Evolutionary conservation across 352 stramenopile species (phyloP).

Genomic region (Phytopythium montanum): DNA sequence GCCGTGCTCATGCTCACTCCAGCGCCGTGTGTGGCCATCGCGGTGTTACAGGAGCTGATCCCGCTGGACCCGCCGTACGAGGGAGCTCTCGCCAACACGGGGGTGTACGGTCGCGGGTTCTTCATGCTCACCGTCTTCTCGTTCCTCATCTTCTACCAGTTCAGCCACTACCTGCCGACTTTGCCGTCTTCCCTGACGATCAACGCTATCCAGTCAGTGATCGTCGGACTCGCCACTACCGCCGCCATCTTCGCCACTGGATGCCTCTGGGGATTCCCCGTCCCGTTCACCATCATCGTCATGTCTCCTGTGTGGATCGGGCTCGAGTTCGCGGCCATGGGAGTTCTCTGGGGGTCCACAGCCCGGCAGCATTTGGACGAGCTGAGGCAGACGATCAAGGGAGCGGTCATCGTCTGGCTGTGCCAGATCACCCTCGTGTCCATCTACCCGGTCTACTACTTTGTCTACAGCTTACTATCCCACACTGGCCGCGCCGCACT

Average conservation of each 20-base stretch:
- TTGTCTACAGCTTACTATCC: conserved; percentile 12
- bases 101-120: conserved; percentile 13
- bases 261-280: conserved; percentile 6
- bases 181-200: conserved; percentile 8
- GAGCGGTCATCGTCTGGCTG: conserved; percentile 14
- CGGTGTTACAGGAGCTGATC: conserved; percentile 13
- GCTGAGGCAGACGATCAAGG: conserved; percentile 4
- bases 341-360: conserved; percentile 9
- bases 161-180: conserved; percentile 13
- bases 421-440: conserved; percentile 13
- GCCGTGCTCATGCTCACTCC: conserved; percentile 11
- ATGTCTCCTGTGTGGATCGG: conserved; percentile 10
- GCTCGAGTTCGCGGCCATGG: conserved; percentile 9
- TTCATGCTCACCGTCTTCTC: conserved; percentile 15
- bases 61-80: conserved; percentile 9
- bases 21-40: conserved; percentile 13
- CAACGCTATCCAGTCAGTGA: conserved; percentile 4
- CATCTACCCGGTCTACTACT: conserved; percentile 18
- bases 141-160: conserved; percentile 14
- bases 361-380: conserved; percentile 10
- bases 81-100: conserved; percentile 10
- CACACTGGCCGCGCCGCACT: conserved; percentile 8
- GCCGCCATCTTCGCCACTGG: conserved; percentile 6
- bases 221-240: conserved; percentile 5
- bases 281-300: conserved; percentile 19